These are phyloP conservation scores for Stagonosporopsis chrysanthemi DNA, from an alignment of 2,329 filamentous ascomycete genomes.

Conservation along the genomic window DNA sequence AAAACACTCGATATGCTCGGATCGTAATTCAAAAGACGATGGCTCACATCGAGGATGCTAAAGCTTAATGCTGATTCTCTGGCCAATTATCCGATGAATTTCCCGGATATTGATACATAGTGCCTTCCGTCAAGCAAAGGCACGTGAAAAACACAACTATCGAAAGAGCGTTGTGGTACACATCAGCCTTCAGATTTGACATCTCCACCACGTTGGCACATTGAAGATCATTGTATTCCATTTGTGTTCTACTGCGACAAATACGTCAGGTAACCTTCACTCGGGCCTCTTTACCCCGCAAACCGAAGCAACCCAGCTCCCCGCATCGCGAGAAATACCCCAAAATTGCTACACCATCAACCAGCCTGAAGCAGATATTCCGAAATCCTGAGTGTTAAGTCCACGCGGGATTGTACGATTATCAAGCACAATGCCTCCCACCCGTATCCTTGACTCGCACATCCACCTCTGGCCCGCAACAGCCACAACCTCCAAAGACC, in stretches of 20 bases:
- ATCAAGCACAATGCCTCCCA: slow-evolving; percentile 18
- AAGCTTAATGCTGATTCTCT: neutral
- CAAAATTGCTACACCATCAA: neutral
- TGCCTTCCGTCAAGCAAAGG: neutral
- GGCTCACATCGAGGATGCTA: neutral
- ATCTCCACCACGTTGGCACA: neutral
- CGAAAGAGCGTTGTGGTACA: neutral
- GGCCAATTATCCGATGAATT: neutral
- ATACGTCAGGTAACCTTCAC: slow-evolving; percentile 2
- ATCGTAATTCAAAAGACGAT: neutral
- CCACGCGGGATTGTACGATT: neutral
- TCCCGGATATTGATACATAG: neutral
- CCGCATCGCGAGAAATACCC: slow-evolving; percentile 2
- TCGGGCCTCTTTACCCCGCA: slow-evolving; percentile 24
- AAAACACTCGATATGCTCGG: neutral
- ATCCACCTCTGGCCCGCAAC: slow-evolving; percentile 83
- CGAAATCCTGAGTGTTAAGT: neutral
- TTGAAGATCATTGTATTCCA: neutral
- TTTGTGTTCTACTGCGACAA: neutral
- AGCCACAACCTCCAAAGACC: slow-evolving; percentile 65
- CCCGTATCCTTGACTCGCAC: slow-evolving; percentile 70
- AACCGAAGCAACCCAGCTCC: slow-evolving; percentile 10
- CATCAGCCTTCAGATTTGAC: neutral
- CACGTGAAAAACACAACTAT: neutral
- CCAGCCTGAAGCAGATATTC: neutral